Conservation (phyloP, 352 stramenopile genomes). For the Globisporangium sylvaticum region DNA sequence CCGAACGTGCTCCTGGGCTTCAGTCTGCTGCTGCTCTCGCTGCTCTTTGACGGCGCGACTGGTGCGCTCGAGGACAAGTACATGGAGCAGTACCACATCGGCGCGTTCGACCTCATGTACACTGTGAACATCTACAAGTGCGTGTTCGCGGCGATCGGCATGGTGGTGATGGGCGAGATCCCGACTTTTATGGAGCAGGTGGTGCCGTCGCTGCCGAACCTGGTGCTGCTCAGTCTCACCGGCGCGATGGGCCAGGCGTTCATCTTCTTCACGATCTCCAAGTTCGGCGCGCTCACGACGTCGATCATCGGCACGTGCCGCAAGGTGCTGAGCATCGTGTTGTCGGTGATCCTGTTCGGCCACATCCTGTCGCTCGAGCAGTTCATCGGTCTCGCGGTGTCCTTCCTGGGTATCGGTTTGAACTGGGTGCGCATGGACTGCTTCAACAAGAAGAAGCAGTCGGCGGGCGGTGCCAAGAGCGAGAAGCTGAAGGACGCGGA, state of each 20-base stretch:
- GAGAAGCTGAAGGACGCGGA: slow-evolving; percentile 32
- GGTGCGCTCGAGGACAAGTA: slow-evolving; percentile 81
- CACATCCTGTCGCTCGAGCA: slow-evolving; percentile 72
- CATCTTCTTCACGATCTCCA: slow-evolving; percentile 87
- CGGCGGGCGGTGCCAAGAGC: slow-evolving; percentile 6
- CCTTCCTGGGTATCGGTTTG: slow-evolving; percentile 70
- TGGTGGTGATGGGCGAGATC: slow-evolving; percentile 72
- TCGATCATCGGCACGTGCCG: slow-evolving; percentile 84
- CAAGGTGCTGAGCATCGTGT: slow-evolving; percentile 83
- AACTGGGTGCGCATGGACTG: slow-evolving; percentile 75
- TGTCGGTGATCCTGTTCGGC: slow-evolving; percentile 80
- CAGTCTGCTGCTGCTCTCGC: slow-evolving; percentile 61
- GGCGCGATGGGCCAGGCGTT: slow-evolving; percentile 78
- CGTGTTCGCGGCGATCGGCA: slow-evolving; percentile 56
- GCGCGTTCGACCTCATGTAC: slow-evolving; percentile 86
- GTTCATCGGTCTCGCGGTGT: slow-evolving; percentile 51
- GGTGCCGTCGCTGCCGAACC: slow-evolving; percentile 49
- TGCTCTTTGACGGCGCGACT: slow-evolving; percentile 77
- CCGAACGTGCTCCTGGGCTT: slow-evolving; percentile 67
- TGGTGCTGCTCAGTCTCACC: slow-evolving; percentile 71
- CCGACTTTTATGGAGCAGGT: slow-evolving; percentile 59
- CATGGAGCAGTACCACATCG: slow-evolving; percentile 77
- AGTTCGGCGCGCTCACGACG: slow-evolving; percentile 80
- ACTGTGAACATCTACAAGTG: slow-evolving; percentile 86
- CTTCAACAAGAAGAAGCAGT: slow-evolving; percentile 29